A percentile compares a stretch with the other conserved stretches of the same genome.
These are phyloP conservation scores for Thalassiosira hispida DNA, from an alignment of 352 stramenopile genomes.

Conservation along the genomic window DNA sequence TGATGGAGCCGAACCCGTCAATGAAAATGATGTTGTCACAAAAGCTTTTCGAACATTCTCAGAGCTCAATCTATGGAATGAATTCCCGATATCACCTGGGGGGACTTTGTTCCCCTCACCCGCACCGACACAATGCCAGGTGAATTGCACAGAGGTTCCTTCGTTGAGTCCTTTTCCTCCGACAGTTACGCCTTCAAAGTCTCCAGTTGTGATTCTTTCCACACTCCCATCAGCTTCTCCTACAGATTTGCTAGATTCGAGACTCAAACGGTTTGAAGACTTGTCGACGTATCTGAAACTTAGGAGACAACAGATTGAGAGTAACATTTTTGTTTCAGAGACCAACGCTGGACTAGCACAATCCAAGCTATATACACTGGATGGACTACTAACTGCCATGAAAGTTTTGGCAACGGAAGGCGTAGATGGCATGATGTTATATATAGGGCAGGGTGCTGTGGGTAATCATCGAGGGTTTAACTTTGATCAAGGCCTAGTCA, in stretches of 20 bases:
- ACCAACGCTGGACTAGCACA: not conserved
- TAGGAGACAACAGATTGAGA: constrained; percentile 28
- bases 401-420: constrained; percentile 28
- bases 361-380: constrained; percentile 42
- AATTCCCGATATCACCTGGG: constrained; percentile 21
- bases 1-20: constrained; percentile 7
- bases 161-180: constrained; percentile 14
- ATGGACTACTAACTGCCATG: constrained; percentile 42
- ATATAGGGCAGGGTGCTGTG: constrained; percentile 36
- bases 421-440: constrained; percentile 32
- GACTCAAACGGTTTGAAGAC: constrained; percentile 9
- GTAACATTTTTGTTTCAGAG: constrained; percentile 34
- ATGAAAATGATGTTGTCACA: constrained; percentile 22
- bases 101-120: constrained; percentile 30
- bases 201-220: constrained; percentile 13
- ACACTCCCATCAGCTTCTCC: constrained; percentile 18
- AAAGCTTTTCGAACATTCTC: constrained; percentile 37
- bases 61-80: constrained; percentile 26
- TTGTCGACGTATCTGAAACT: constrained; percentile 17
- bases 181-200: constrained; percentile 10
- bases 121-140: constrained; percentile 22
- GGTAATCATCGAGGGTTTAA: too few relatives aligned
- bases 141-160: constrained; percentile 24
- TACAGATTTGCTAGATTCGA: constrained; percentile 6
- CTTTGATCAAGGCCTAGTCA: constrained; percentile 39